phyloP scores from a whole-genome alignment of 805 yeast species.

The Yarrowia sp. region DNA sequence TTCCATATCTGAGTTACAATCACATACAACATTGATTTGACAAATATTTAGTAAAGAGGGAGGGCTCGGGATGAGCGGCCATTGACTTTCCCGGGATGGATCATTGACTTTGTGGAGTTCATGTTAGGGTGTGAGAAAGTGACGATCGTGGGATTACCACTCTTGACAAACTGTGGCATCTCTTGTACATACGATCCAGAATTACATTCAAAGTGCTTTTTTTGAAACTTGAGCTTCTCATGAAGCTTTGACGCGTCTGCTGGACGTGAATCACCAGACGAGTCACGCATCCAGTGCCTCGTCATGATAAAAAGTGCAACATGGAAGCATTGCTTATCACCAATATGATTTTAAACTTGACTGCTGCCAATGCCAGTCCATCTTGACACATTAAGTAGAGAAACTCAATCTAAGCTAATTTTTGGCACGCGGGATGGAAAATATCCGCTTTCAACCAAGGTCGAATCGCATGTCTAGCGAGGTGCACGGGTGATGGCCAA shows the following conservation, averaged over 20 bases:
- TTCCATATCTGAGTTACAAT: not conserved
- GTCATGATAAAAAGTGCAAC: not conserved
- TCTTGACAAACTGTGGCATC: not conserved
- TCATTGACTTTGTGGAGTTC: not conserved
- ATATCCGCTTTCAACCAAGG: too few species aligned
- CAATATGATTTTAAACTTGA: not conserved
- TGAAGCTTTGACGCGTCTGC: not conserved
- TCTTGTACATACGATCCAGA: not conserved
- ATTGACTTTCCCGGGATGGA: not conserved
- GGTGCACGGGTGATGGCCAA: not conserved
- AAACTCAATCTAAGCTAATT: constrained; percentile 1
- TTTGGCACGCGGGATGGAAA: not conserved
- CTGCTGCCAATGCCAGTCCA: not conserved
- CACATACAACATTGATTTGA: not conserved
- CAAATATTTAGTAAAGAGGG: not conserved
- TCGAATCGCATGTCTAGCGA: not conserved
- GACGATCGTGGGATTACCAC: not conserved
- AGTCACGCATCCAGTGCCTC: not conserved
- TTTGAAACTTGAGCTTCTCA: not conserved
- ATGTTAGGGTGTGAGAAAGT: not conserved
- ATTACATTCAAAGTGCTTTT: not conserved
- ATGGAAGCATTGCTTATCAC: constrained; percentile 4
- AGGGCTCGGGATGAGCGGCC: not conserved
- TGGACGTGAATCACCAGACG: not conserved
- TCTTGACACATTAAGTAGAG: not conserved